Evolutionary conservation across 208 protist genomes (phyloP), one percentile per base, ranked within the genome.

Genomic region (Leishmania martiniquensis): DNA sequence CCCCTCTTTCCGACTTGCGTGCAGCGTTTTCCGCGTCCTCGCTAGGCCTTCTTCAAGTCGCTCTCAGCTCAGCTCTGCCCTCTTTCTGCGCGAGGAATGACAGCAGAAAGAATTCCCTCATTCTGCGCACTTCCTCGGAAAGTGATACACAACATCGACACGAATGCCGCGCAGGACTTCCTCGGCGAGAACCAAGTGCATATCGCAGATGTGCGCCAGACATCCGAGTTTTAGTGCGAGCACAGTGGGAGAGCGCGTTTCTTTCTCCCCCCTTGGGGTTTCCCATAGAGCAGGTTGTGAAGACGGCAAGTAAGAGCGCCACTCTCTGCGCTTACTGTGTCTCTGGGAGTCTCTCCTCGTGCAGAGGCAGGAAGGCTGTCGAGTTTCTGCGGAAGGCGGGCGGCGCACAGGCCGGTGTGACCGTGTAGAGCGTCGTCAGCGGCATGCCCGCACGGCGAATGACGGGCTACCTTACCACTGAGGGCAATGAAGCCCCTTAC

Each of bases 131-230:
- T 71, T 15, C 54, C 39, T 67, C 29, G 32, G 9, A 25, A 47
- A 22, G 65, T 82, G 77, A 66, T 76, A 42, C 70, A 49, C 59
- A 82, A 83, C 42, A 72, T 85, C 29, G 82, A 81, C 59, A 72
- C 78, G n/a, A 75, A 70, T 44, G 76, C 78, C 42, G 57, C 82
- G 42, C 68, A 76, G 57, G 76, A 37, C 7, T 37, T 85, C 75
- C 73, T 85, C 65, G 63, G 63, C 57, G 62, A 54, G 60, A 75
- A 80, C 65, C 70, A 79, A 49, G 76, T 91, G 4, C 81, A 83
- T 66, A 79, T 89, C 34, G 81, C 84, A 1, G 85, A 91, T 55
- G 85, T 87, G 44, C 83, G 85, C n/a, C 83, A 91, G 77, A 52
- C 62, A 1, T 73, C 47, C 47, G 88, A 91, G 83, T 86, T 82